Percentiles rank a stretch among this genome's conserved stretches.
Evolutionary conservation across 495 filamentous ascomycete genomes (phyloP).

Genomic region (Amphirosellinia nigrospora): DNA sequence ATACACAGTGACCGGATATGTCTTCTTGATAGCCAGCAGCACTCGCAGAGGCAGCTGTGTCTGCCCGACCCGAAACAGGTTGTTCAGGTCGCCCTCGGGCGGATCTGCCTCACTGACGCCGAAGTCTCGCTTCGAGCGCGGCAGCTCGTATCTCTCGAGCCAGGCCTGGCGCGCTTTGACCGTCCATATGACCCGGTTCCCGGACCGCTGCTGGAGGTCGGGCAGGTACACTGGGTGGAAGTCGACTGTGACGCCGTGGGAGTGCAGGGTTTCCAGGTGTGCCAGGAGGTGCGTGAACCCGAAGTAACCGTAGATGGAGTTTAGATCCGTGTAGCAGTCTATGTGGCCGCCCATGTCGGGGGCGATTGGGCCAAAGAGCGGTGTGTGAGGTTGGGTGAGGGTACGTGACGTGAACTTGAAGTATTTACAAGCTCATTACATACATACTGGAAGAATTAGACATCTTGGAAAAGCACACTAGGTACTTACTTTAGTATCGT

Average conservation of each 20-base stretch:
- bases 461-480: no score
- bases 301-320: slow-evolving; percentile 19
- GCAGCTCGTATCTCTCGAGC: slow-evolving; percentile 18
- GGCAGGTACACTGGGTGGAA: slow-evolving; percentile 14
- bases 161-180: slow-evolving; percentile 16
- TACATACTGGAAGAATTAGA: neutral
- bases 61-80: neutral
- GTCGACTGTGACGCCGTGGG: neutral
- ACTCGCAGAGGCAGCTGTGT: neutral
- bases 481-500: no score
- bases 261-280: neutral
- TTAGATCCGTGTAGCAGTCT: slow-evolving; percentile 21
- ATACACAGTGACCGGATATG: neutral
- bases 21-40: slow-evolving; percentile 14
- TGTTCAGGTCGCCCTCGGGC: slow-evolving; percentile 12
- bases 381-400: neutral
- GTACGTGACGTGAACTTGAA: neutral
- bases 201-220: slow-evolving; percentile 4
- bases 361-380: neutral
- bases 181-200: slow-evolving; percentile 13
- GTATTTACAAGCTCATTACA: neutral
- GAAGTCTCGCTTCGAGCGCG: slow-evolving; percentile 15
- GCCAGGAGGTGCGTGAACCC: neutral
- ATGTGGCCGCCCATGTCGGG: slow-evolving; percentile 2
- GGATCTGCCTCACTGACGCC: neutral